Conservation (phyloP, 495 filamentous ascomycete species). For the Talaromyces wortmannii region DNA sequence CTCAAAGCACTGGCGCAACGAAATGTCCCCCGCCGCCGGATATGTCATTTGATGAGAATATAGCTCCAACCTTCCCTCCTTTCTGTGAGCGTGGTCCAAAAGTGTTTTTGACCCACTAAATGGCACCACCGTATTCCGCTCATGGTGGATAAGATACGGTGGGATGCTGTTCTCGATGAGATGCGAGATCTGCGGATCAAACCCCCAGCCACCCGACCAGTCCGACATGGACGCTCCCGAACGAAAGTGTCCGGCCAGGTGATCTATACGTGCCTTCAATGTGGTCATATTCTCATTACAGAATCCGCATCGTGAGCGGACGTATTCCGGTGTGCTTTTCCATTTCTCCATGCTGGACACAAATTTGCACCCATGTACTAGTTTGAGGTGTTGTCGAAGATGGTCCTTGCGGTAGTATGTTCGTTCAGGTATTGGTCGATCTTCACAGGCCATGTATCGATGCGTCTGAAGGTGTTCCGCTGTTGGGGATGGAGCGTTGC, state of each 20-base stretch:
- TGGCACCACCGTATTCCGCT: constrained; percentile 16
- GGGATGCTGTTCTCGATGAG: constrained; percentile 58
- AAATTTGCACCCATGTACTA: constrained; percentile 61
- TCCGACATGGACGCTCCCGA: constrained; percentile 55
- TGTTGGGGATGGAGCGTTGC: constrained; percentile 9
- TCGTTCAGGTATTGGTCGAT: constrained; percentile 50
- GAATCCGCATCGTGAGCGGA: constrained; percentile 61
- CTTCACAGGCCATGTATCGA: constrained; percentile 57
- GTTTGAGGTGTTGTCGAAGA: constrained; percentile 64
- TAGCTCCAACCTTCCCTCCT: not conserved
- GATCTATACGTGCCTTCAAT: constrained; percentile 54
- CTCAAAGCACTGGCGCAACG: not conserved
- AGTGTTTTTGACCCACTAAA: constrained; percentile 7
- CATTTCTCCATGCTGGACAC: constrained; percentile 56
- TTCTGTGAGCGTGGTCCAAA: not conserved
- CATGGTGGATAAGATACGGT: constrained; percentile 32
- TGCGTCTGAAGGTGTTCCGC: constrained; percentile 34
- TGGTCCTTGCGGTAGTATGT: constrained; percentile 79
- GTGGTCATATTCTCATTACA: constrained; percentile 51
- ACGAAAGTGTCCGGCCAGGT: constrained; percentile 60
- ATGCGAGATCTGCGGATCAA: constrained; percentile 52
- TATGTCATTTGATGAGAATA: not conserved
- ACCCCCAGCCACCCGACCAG: constrained; percentile 66
- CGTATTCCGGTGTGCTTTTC: constrained; percentile 53
- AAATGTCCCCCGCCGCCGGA: not conserved